Percentiles rank a stretch among this genome's conserved stretches.
phyloP scores from a whole-genome alignment of 352 stramenopile species.

The Globisporangium apiculatum region DNA sequence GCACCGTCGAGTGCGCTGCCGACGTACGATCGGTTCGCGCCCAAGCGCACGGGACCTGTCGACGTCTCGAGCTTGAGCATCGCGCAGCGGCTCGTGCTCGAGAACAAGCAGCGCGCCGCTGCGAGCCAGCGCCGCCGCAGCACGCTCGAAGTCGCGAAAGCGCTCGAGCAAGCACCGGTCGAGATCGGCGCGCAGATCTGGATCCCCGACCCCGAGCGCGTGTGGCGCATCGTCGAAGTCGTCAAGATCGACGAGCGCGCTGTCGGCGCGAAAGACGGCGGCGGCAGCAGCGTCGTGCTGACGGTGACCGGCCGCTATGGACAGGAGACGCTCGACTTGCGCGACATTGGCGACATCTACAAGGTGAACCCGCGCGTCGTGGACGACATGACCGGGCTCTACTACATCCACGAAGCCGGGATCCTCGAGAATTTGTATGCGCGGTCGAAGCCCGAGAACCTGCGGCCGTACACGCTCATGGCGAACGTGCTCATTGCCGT shows the following conservation, averaged over 20 bases:
- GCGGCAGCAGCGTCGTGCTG: conserved; percentile 57
- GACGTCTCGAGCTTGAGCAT: conserved; percentile 61
- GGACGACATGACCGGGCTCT: conserved; percentile 84
- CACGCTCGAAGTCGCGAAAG: conserved; percentile 58
- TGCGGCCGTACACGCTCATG: conserved; percentile 85
- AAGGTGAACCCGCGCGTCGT: conserved; percentile 81
- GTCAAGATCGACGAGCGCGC: conserved; percentile 28
- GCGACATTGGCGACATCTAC: conserved; percentile 81
- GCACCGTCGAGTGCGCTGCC: conserved; percentile 62
- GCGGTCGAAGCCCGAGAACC: conserved; percentile 63
- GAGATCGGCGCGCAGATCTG: conserved; percentile 80
- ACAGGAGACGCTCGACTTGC: conserved; percentile 66
- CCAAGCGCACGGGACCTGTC: conserved; percentile 41
- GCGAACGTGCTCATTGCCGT: conserved; percentile 85
- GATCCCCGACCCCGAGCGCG: conserved; percentile 73
- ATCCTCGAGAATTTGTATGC: conserved; percentile 78
- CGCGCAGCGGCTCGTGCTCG: conserved; percentile 75
- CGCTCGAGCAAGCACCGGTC: conserved; percentile 60
- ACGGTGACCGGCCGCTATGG: conserved; percentile 67
- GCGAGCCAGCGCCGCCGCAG: conserved; percentile 59
- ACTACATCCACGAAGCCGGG: conserved; percentile 87
- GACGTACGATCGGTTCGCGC: conserved; percentile 76
- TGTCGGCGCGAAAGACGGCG: conserved; percentile 13
- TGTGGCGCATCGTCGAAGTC: conserved; percentile 84
- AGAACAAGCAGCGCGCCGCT: conserved; percentile 74